These are phyloP conservation scores for Backusella macrospora DNA, from an alignment of 192 early-diverging fungal genomes.

Conservation along the genomic window DNA sequence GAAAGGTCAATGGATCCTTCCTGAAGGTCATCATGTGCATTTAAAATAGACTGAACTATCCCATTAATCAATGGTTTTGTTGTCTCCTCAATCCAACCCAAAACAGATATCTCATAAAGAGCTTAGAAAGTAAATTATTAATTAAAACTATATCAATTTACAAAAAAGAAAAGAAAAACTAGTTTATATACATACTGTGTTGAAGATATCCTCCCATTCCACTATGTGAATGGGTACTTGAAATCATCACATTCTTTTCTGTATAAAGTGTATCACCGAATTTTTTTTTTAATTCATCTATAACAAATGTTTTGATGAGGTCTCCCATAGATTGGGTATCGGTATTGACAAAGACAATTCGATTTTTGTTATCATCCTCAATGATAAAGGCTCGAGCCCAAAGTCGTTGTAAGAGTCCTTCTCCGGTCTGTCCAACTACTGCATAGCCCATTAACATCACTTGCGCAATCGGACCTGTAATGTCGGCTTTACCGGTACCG, in stretches of 20 bases:
- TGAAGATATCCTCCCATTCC: conserved; percentile 42
- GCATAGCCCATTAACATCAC: conserved; percentile 44
- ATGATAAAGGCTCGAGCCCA: conserved; percentile 37
- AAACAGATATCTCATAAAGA: conserved; percentile 33
- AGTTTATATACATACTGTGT: conserved; percentile 34
- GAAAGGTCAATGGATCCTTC: conserved; percentile 16
- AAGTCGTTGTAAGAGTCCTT: conserved; percentile 30
- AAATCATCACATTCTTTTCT: conserved; percentile 31
- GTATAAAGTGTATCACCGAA: conserved; percentile 22
- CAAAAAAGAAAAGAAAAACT: too few relatives aligned
- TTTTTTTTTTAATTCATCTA: not conserved
- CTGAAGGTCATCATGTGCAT: conserved; percentile 33
- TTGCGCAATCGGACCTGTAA: conserved; percentile 34
- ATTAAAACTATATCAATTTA: too few relatives aligned
- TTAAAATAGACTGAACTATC: conserved; percentile 30
- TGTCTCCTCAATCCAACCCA: conserved; percentile 36
- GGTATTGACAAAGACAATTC: conserved; percentile 36
- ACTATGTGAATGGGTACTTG: conserved; percentile 39
- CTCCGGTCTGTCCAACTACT: conserved; percentile 26
- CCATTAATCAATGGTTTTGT: conserved; percentile 30
- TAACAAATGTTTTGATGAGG: conserved; percentile 27
- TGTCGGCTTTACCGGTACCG: conserved; percentile 38
- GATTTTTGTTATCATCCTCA: conserved; percentile 17
- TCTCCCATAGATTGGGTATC: conserved; percentile 40
- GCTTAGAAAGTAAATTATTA: not conserved